These are phyloP conservation scores for Epichloe amarillans DNA, from an alignment of 2,329 filamentous ascomycete species.

Conservation along the genomic window DNA sequence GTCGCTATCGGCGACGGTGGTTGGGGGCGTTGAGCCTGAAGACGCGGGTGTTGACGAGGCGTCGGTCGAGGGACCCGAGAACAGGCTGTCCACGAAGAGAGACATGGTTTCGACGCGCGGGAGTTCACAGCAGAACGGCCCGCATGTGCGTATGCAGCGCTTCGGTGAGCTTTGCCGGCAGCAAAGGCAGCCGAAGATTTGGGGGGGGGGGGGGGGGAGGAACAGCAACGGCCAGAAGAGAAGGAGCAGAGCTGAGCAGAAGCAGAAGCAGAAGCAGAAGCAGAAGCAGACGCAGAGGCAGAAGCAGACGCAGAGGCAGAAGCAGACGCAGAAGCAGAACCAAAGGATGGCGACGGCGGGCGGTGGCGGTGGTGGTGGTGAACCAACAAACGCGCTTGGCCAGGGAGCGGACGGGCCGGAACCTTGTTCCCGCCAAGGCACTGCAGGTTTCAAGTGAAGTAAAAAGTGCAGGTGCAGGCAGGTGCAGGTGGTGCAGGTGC, in stretches of 20 bases:
- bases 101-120: constrained; percentile 13
- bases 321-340: not conserved
- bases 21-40: constrained; percentile 50
- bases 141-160: constrained; percentile 2
- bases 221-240: not conserved
- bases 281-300: too few species aligned
- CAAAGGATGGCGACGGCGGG: not conserved
- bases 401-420: not conserved
- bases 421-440: not conserved
- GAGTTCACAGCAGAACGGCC: not conserved
- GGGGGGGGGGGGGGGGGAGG: too few species aligned
- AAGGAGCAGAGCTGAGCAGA: not conserved
- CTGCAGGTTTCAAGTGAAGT: too few species aligned
- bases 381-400: not conserved
- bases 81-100: constrained; percentile 21
- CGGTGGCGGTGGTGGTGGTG: not conserved
- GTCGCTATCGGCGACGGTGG: constrained; percentile 48
- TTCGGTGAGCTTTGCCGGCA: constrained; percentile 5
- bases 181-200: constrained; percentile 3
- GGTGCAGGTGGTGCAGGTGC: not conserved
- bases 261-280: not conserved
- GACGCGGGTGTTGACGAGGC: constrained; percentile 40
- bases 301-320: not conserved
- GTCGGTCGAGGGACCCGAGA: constrained; percentile 21
- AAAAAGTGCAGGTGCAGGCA: not conserved